These are phyloP conservation scores for Kodamaea derodonti DNA, from an alignment of 1,139 yeast genomes.

Conservation along the genomic window DNA sequence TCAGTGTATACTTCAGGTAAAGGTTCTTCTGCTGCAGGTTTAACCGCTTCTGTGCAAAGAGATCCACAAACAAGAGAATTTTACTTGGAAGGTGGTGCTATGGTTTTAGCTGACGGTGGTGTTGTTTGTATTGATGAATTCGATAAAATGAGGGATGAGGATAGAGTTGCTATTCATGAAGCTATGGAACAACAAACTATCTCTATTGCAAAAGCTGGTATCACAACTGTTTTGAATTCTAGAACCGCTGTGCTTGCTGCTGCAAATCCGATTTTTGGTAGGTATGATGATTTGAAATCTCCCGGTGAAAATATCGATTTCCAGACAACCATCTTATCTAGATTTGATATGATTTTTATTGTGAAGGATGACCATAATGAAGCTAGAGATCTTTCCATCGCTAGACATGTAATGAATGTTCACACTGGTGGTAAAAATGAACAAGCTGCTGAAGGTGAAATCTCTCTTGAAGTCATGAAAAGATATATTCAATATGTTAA, in stretches of 20 bases:
- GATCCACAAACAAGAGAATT: slow-evolving; percentile 86
- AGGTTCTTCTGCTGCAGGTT: slow-evolving; percentile 99
- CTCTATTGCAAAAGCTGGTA: slow-evolving; percentile 99
- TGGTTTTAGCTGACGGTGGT: slow-evolving; percentile 99
- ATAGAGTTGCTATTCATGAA: slow-evolving; percentile 97
- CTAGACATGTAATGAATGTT: slow-evolving; percentile 91
- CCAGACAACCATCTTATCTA: slow-evolving; percentile 92
- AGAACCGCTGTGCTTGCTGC: slow-evolving; percentile 97
- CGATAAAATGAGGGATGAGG: slow-evolving; percentile 98
- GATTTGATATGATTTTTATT: slow-evolving; percentile 97
- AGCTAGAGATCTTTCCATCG: slow-evolving; percentile 81
- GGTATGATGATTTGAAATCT: slow-evolving; percentile 91
- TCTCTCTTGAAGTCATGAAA: slow-evolving; percentile 87
- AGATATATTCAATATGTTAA: slow-evolving; percentile 90
- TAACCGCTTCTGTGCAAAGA: slow-evolving; percentile 95
- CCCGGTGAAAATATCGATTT: slow-evolving; percentile 98
- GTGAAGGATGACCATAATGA: slow-evolving; percentile 94
- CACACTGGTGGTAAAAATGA: slow-evolving; percentile 74
- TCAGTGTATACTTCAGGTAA: slow-evolving; percentile 97
- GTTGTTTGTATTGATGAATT: slow-evolving; percentile 99
- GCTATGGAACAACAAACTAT: slow-evolving; percentile 99
- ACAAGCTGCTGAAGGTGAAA: slow-evolving; percentile 72
- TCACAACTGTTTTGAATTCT: slow-evolving; percentile 91
- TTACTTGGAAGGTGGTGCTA: slow-evolving; percentile 97
- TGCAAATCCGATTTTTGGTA: slow-evolving; percentile 94